A percentile compares a stretch with the other conserved stretches of the same genome.
Evolutionary conservation across 495 filamentous ascomycete genomes (phyloP).

Genomic region (Friedmanniomyces simplex): DNA sequence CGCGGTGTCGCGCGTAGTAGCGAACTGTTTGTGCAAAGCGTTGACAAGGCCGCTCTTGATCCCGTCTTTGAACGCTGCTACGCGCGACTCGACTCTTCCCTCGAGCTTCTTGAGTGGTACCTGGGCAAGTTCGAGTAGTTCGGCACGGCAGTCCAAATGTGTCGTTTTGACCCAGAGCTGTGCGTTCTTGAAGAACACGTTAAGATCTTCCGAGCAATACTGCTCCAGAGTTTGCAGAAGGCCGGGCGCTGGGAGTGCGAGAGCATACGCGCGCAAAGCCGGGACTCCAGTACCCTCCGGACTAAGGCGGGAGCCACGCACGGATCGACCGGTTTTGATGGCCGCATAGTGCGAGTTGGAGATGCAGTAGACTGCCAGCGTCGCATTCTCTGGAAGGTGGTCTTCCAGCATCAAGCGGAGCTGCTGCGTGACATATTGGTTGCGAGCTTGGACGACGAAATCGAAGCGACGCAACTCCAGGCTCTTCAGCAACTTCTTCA

Average conservation of each 20-base stretch:
- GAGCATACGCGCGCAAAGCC: slow-evolving; percentile 3
- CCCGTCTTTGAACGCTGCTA: not conserved
- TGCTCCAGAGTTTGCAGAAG: slow-evolving; percentile 3
- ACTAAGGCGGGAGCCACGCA: not conserved
- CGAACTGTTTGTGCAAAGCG: not conserved
- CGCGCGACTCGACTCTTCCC: not conserved
- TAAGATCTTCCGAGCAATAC: not conserved
- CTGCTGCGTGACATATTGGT: not conserved
- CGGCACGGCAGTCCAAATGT: not conserved
- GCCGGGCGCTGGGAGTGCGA: slow-evolving; percentile 3
- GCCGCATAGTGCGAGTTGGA: slow-evolving; percentile 15
- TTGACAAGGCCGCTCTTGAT: not conserved
- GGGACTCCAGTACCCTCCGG: slow-evolving; percentile 2
- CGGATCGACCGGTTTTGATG: not conserved
- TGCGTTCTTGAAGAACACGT: slow-evolving; percentile 6
- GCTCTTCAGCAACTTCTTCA: not conserved
- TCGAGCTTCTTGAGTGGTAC: not conserved
- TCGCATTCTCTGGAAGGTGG: not conserved
- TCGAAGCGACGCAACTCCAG: slow-evolving; percentile 1
- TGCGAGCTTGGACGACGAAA: slow-evolving; percentile 10
- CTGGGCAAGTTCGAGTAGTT: not conserved
- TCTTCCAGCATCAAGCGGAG: not conserved
- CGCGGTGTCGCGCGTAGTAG: not conserved
- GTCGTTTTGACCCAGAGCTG: slow-evolving; percentile 5
- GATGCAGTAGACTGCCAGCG: slow-evolving; percentile 7